Conservation (phyloP, 106 monocot species). For the Triglochin maritima region DNA sequence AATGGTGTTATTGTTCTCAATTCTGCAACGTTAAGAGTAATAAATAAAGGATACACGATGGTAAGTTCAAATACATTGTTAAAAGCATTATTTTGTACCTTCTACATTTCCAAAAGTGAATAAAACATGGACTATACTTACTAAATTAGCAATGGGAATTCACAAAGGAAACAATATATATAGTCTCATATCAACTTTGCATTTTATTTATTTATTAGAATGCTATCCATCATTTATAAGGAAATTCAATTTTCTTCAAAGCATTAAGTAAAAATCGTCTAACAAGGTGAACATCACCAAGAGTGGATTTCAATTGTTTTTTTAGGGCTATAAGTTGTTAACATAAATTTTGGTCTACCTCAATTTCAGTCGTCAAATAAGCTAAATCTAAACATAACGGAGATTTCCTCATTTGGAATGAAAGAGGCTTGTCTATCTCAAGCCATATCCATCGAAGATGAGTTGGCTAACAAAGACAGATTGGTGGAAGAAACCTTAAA, state of each 20-base stretch:
- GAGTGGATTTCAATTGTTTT: background rate
- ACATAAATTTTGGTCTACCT: too few species aligned
- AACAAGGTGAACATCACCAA: background rate
- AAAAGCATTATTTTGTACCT: background rate
- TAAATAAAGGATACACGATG: too few species aligned
- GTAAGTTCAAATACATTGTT: conserved; percentile 2
- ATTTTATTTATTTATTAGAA: too few species aligned
- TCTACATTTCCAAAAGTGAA: background rate
- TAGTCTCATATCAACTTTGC: too few species aligned
- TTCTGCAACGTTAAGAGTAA: background rate
- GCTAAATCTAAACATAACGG: too few species aligned
- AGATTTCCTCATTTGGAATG: too few species aligned
- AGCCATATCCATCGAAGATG: conserved; percentile 21
- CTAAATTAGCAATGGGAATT: background rate
- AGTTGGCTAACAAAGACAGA: conserved; percentile 58
- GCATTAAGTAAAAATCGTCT: background rate
- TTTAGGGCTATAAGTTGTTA: too few species aligned
- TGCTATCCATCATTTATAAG: background rate
- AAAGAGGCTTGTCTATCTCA: background rate
- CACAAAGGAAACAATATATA: too few species aligned
- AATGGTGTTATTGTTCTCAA: conserved; percentile 12
- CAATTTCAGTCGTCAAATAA: too few species aligned
- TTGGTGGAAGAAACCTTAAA: conserved; percentile 81
- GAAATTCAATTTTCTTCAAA: background rate
- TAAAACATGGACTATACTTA: background rate